A percentile compares a stretch with the other conserved stretches of the same genome.
These are phyloP conservation scores for Cercospora sojina DNA, from an alignment of 2,329 filamentous ascomycete species.

Conservation along the genomic window DNA sequence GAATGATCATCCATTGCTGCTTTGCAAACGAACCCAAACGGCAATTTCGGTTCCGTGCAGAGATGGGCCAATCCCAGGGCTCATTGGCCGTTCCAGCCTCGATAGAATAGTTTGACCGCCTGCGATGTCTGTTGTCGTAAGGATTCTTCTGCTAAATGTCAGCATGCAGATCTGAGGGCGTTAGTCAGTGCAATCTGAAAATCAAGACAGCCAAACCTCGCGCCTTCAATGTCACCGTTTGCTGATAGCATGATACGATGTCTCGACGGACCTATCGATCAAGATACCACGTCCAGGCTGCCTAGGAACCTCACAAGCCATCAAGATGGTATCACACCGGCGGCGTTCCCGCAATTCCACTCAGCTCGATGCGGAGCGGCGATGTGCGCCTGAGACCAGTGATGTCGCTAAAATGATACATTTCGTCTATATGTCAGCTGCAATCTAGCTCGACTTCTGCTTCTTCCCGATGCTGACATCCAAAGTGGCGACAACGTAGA, in stretches of 20 bases:
- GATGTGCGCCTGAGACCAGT: background rate
- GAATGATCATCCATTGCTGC: background rate
- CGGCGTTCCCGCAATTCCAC: background rate
- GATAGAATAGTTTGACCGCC: background rate
- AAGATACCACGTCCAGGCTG: background rate
- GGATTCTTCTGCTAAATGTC: background rate
- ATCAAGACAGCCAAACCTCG: background rate
- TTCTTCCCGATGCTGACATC: constrained; percentile 71
- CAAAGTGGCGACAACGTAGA: constrained; percentile 73
- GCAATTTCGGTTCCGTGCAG: background rate
- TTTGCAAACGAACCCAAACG: background rate
- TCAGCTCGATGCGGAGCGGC: background rate
- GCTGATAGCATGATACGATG: no score
- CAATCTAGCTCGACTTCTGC: constrained; percentile 21
- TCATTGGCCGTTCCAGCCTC: background rate
- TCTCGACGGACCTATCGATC: background rate
- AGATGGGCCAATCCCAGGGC: background rate
- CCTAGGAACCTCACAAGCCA: background rate
- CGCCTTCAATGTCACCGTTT: background rate
- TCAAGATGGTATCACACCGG: background rate
- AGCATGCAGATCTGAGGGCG: background rate
- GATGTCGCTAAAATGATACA: constrained; percentile 10
- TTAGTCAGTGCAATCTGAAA: background rate
- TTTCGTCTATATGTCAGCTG: constrained; percentile 16
- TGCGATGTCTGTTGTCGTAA: background rate